A percentile compares a stretch with the other conserved stretches of the same genome.
phyloP scores from a whole-genome alignment of 495 filamentous ascomycete genomes.

The Staphylotrichum tortipilum region DNA sequence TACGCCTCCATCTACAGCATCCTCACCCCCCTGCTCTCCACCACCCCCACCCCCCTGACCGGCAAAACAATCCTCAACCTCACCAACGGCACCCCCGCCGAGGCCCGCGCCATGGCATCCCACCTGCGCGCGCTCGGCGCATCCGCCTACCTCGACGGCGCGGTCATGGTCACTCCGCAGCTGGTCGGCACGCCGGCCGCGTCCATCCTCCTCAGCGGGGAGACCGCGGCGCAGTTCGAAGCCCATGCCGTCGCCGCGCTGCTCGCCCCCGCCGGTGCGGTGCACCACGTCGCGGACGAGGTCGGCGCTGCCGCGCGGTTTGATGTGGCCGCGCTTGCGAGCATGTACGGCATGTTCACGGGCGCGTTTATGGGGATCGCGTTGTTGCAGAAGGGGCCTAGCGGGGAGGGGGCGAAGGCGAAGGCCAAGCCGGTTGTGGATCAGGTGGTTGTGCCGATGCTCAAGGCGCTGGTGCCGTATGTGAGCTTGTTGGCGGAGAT shows the following conservation, averaged over 20 bases:
- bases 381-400: conserved; percentile 2
- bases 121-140: neutral
- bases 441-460: conserved; percentile 4
- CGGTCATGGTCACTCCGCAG: conserved; percentile 16
- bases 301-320: conserved; percentile 4
- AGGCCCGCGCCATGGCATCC: conserved; percentile 1
- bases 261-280: neutral
- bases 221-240: neutral
- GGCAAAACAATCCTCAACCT: conserved; percentile 17
- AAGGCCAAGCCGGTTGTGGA: neutral
- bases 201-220: conserved; percentile 9
- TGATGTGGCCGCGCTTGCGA: conserved; percentile 9
- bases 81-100: conserved; percentile 15
- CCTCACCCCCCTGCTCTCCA: neutral
- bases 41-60: conserved; percentile 1
- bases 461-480: conserved; percentile 12
- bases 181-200: conserved; percentile 8
- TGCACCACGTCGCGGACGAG: conserved; percentile 4
- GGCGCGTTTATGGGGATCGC: conserved; percentile 10
- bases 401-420: neutral
- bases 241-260: neutral
- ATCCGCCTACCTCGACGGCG: conserved; percentile 10
- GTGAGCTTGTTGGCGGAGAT: conserved; percentile 6
- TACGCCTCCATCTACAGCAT: neutral
- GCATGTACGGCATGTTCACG: conserved; percentile 16